Evolutionary conservation across 345 rosid genomes (phyloP), one percentile per base, ranked within the genome.

Genomic region (Syzygium oleosum): DNA sequence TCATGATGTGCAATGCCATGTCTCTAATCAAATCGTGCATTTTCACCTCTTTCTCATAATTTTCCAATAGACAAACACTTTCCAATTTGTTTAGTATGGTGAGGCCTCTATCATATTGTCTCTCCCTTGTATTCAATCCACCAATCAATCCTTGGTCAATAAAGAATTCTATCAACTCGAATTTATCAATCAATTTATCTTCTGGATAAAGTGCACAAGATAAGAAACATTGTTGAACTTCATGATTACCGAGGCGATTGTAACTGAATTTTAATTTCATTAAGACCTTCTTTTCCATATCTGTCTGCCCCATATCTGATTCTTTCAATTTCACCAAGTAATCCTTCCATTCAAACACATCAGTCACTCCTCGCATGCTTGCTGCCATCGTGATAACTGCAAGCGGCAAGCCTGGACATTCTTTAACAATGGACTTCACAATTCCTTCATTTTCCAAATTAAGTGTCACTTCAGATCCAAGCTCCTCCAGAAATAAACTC

Each of bases 11-110:
- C 34, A 90, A 16, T 29, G 93, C 90, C 91, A 92, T 85, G 17
- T 88, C 91, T 84, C 90, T 88, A 16, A 90, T 51, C 51, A 91
- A 7, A 31, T 77, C 90, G 38, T 90, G 91, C 92, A 91, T 91
- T 8, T 52, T 90, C 84, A 86, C 1, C 38, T 52, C n/a, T 68
- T 25, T 38, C 27, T 38, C 34, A 52, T 9, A 3, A 10, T 5
- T 46, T 80, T 91, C 90, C 52, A 92, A 31, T 73, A 92, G 59
- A 21, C 87, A 89, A 11, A 46, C 68, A 22, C 22, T 87, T 85
- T 14, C 41, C n/a, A 92, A 89, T 65, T 31, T 43, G n/a, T 52
- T 85, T 5, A 91, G 23, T 19, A 91, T 87, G 4, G 59, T 16
- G 41, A 91, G 85, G 5, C 89, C 92, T 53, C n/a, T 43, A 38